Percentiles rank a stretch among this genome's conserved stretches.
These are phyloP conservation scores for Yarrowia porcina DNA, from an alignment of 805 yeast genomes.

Conservation along the genomic window DNA sequence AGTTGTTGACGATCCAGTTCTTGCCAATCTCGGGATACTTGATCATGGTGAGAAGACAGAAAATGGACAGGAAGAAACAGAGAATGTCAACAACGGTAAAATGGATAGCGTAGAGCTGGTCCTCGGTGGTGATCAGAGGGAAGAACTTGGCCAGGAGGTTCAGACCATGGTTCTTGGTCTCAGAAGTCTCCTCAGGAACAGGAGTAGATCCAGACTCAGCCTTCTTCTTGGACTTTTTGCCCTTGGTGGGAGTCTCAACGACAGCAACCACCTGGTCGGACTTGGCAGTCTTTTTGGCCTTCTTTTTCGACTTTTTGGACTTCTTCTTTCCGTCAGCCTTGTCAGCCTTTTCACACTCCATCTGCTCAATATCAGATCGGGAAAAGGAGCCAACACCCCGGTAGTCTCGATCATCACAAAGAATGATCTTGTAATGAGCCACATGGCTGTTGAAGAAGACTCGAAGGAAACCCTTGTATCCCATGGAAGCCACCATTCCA, in stretches of 20 bases:
- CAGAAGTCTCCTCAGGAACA: too few relatives aligned
- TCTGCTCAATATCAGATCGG: constrained; percentile 31
- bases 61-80: constrained; percentile 26
- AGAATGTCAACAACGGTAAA: constrained; percentile 29
- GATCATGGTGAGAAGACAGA: constrained; percentile 28
- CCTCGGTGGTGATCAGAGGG: constrained; percentile 15
- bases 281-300: constrained; percentile 16
- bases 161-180: too few relatives aligned
- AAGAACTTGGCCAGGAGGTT: constrained; percentile 4
- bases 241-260: neutral
- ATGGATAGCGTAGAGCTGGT: constrained; percentile 1
- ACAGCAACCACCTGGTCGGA: neutral
- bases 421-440: constrained; percentile 24
- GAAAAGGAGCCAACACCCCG: constrained; percentile 28
- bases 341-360: constrained; percentile 42
- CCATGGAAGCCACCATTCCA: constrained; percentile 34
- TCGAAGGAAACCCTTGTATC: constrained; percentile 25
- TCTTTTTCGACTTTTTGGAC: constrained; percentile 24
- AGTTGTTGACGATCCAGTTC: constrained; percentile 50
- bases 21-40: constrained; percentile 33
- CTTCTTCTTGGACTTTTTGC: neutral
- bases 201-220: neutral
- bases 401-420: constrained; percentile 22
- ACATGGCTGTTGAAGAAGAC: constrained; percentile 11
- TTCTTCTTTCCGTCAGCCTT: constrained; percentile 49